A percentile compares a stretch with the other conserved stretches of the same genome.
phyloP scores from a whole-genome alignment of 2,329 filamentous ascomycete species.

The Pseudonectria buxi region DNA sequence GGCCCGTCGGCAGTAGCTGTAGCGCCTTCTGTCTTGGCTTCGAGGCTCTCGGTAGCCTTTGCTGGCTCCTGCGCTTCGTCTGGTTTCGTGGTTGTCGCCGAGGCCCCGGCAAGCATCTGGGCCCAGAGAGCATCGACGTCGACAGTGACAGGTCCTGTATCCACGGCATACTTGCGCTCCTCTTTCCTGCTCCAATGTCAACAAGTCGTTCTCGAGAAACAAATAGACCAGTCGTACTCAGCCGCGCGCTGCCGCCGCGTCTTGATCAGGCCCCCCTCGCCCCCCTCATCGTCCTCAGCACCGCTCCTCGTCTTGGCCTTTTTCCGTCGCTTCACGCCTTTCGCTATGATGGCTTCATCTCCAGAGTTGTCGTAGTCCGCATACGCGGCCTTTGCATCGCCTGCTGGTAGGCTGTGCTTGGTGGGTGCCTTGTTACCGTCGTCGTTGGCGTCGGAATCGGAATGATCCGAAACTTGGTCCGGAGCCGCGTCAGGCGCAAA shows the following conservation, averaged over 20 bases:
- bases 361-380: conserved; percentile 60
- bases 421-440: conserved; percentile 22
- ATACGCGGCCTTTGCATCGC: conserved; percentile 29
- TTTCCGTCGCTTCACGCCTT: conserved; percentile 48
- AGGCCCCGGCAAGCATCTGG: conserved; percentile 49
- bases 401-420: conserved; percentile 16
- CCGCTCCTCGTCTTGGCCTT: conserved; percentile 33
- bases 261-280: conserved; percentile 60
- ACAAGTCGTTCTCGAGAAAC: not conserved
- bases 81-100: conserved; percentile 5
- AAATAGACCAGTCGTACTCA: conserved; percentile 40
- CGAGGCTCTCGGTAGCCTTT: conserved; percentile 1
- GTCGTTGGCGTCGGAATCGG: conserved; percentile 42
- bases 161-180: conserved; percentile 46
- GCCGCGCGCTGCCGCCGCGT: conserved; percentile 63
- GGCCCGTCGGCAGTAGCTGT: conserved; percentile 14
- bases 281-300: conserved; percentile 44
- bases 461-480: conserved; percentile 42
- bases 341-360: conserved; percentile 63
- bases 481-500: conserved; percentile 55
- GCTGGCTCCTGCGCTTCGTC: conserved; percentile 3
- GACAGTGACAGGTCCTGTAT: conserved; percentile 56
- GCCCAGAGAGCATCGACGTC: conserved; percentile 67
- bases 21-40: conserved; percentile 2
- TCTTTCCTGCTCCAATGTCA: conserved; percentile 39